Evolutionary conservation across 1,284 basidiomycete species (phyloP).

Genomic region (Leccinum subrobustum): DNA sequence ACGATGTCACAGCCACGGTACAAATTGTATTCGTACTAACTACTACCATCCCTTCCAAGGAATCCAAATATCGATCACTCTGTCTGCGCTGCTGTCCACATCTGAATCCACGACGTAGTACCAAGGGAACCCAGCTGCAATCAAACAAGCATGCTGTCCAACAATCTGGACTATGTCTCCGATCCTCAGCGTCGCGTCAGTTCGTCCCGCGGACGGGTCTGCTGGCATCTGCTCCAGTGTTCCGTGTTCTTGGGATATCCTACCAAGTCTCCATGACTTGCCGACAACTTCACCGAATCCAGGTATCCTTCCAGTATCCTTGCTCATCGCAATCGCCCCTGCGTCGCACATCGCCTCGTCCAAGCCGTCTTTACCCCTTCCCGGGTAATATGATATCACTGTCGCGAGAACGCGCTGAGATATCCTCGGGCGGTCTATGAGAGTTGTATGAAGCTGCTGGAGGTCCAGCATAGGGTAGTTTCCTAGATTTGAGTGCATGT

Average conservation of each 20-base stretch:
- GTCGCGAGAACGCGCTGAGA: conserved; percentile 71
- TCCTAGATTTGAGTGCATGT: conserved; percentile 39
- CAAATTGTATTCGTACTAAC: too few species aligned
- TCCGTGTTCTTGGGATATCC: conserved; percentile 84
- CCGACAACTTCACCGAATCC: conserved; percentile 73
- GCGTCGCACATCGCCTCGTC: conserved; percentile 83
- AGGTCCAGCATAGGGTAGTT: conserved; percentile 86
- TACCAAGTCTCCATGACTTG: conserved; percentile 67
- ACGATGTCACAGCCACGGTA: conserved; percentile 11
- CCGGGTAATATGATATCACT: conserved; percentile 77
- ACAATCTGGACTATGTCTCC: conserved; percentile 68
- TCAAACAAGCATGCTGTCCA: conserved; percentile 79
- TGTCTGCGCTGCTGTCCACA: conserved; percentile 42
- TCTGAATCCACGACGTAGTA: conserved; percentile 76
- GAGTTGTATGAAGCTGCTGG: conserved; percentile 76
- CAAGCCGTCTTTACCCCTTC: conserved; percentile 53
- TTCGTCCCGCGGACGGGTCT: conserved; percentile 22
- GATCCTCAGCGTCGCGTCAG: conserved; percentile 43
- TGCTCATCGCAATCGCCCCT: conserved; percentile 82
- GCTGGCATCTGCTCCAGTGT: conserved; percentile 48
- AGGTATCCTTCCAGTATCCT: conserved; percentile 73
- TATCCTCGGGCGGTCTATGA: conserved; percentile 57
- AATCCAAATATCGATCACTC: conserved; percentile 83
- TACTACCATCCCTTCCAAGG: conserved; percentile 86
- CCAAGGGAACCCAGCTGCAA: conserved; percentile 75